Base-by-base conservation (phyloP, 2,329 filamentous ascomycete species). In the Cercospora sp. region DNA sequence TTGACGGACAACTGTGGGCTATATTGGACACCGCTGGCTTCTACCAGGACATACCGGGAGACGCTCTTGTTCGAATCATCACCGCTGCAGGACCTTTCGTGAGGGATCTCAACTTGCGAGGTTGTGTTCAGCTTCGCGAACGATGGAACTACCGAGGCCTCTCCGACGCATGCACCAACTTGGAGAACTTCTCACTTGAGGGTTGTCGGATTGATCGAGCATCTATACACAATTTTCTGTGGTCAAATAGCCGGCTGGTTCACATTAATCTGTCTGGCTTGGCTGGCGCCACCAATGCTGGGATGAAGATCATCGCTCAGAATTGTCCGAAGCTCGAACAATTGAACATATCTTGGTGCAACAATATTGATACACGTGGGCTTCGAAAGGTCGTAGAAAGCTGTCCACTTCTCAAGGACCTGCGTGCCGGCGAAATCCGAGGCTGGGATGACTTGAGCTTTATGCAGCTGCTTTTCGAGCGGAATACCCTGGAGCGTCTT, bases 1-100 rank as follows among this genome's bases (percentile, higher is more conserved):
- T 94, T 74, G 94, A 99, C 78, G 95, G 95, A 1, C 95, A 99
- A 80, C 82, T 98, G 16, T 99, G 95, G 95, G 89, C 89, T 3
- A 88, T 86, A 51, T 86, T 98, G 60, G 93, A 98, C 64, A 82
- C 78, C 7, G 60, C 93, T 7, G 89, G 91, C 60, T 98, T 94
- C 79, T 97, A 98, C 77, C 87, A 87, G 71, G 87, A 93, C 63
- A 98, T 98, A 71, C 90, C 94, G 0, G 91, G 91, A 23, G 89
- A 92, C 70, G 91, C 92, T 0, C 82, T 99, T 59, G 88, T 93
- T 65, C 93, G 91, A 75, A 93, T 98, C 69, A 93, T 98, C 75
- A 87, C 89, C 0, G 86, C 89, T 3, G 93, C 93, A 1, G 95
- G 94, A 0, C 92, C 94, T 0, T 99, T 98, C 74, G 89, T 98